Percentiles rank a stretch among this genome's conserved stretches.
phyloP scores from a whole-genome alignment of 2,329 filamentous ascomycete genomes.

The Aspergillus cejpii region DNA sequence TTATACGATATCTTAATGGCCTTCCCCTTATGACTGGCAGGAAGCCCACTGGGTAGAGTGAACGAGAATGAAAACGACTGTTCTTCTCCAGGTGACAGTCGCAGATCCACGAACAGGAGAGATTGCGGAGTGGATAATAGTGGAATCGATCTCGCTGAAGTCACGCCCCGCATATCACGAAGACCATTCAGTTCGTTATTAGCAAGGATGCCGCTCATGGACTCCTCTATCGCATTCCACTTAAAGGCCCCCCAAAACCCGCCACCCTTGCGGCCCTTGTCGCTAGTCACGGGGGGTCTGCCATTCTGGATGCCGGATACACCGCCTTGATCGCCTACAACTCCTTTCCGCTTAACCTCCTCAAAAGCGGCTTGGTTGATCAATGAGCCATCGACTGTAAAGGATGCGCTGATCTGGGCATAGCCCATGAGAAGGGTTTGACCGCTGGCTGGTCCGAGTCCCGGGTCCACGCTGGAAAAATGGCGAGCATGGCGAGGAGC shows the following conservation, averaged over 20 bases:
- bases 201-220: conserved; percentile 79
- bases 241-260: conserved; percentile 77
- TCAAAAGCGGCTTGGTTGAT: conserved; percentile 88
- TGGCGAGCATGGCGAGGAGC: conserved; percentile 37
- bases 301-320: conserved; percentile 67
- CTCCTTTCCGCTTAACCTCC: conserved; percentile 89
- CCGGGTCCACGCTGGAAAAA: conserved; percentile 39
- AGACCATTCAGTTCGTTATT: conserved; percentile 84
- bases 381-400: conserved; percentile 83
- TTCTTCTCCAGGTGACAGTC: conserved; percentile 80
- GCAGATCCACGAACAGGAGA: conserved; percentile 88
- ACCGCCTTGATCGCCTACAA: conserved; percentile 73
- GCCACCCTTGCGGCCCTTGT: conserved; percentile 56
- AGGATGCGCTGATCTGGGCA: conserved; percentile 86
- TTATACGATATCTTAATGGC: conserved; percentile 92
- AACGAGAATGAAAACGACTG: conserved; percentile 82
- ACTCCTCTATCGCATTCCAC: conserved; percentile 82
- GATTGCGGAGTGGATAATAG: conserved; percentile 93
- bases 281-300: conserved; percentile 31
- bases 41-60: conserved; percentile 77
- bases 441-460: conserved; percentile 16
- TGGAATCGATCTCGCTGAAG: conserved; percentile 79
- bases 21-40: conserved; percentile 82
- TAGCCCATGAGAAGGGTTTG: conserved; percentile 97
- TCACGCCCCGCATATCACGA: conserved; percentile 86